Base-by-base conservation (phyloP, 2,329 filamentous ascomycete genomes). In the Setomelanomma holmii region DNA sequence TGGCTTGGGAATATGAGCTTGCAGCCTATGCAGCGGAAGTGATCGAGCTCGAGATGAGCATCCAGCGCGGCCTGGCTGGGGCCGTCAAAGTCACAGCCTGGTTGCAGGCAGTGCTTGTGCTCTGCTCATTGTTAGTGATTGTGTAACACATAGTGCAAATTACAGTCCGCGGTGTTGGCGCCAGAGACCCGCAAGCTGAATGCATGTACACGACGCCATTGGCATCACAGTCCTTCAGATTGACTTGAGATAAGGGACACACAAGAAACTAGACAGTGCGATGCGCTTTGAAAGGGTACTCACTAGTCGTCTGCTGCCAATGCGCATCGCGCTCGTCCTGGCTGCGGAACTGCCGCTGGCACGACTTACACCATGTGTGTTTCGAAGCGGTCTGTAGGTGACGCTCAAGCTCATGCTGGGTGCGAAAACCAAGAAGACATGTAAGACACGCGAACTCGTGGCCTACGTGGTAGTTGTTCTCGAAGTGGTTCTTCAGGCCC, bases 401-500 rank as follows among this genome's bases (percentile, higher is more conserved):
- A 2, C 20, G 48, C 8, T 67, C 56, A 19, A 74, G 46, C 43
- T 71, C 58, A 1, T 21, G 17, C 7, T 57, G 48, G 14, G 45
- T 62, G 2, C 45, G 45, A 23, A 73, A 73, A 0, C 61, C 67
- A 1, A 69, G 52, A 20, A 73, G 39, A 38, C 71, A 74, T 0
- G 56, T 65, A 30, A 71, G 43, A 44, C 69, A 73, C 3, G 51
- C 63, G 16, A 63, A 69, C 22, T 64, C 49, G 39, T 73, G 71
- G 6, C 63, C 64, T 3, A 64, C 63, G 3, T 50, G 44, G 23
- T 58, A 62, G 53, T 71, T 72, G 54, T 71, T 73, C 49, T 72
- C 69, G 40, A 72, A 68, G 42, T 73, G 69, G 17, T 72, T 70
- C 43, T 64, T 66, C 5, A 72, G 61, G 8, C 61, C 69, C 63